Base-by-base conservation (phyloP, 768 basidiomycete species). In the Calocybe gangraenosa region DNA sequence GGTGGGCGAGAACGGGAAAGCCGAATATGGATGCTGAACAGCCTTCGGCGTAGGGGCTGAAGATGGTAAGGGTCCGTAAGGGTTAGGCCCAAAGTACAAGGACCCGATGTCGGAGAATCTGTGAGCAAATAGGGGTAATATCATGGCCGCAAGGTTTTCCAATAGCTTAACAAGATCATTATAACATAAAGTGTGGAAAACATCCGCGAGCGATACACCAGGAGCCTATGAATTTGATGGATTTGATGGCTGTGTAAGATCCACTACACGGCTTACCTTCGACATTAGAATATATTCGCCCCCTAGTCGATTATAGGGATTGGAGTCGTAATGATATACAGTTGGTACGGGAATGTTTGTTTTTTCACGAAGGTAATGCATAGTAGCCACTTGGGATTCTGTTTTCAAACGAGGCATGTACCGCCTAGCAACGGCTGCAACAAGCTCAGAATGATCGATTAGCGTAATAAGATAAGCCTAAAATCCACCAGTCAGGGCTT, bases 281-380 rank as follows among this genome's bases (percentile, higher is more conserved):
- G 85, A 85, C 89, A 92, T 89, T 49, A 92, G 60, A 51, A 92
- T 88, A 54, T 82, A 92, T 62, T 92, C 90, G 15, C 86, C 85
- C 0, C 88, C 90, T 21, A 92, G 71, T 10, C 85, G 79, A 59
- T 92, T 92, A 61, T 79, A 87, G 7, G 88, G 89, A 57, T 90
- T 90, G 0, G 88, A 75, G 55, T 92, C 87, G 61, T 86, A 84
- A 60, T 80, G 77, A 49, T 84, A 86, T 3, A 92, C 78, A 22
- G 66, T 72, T 0, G 90, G 88, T 14, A 92, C 84, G 1, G 89
- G 88, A 17, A 91, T 70, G 44, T 67, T 64, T 3, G 87, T 87
- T 52, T 78, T 73, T 53, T 82, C 71, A 40, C 85, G 81, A 20
- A 92, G 73, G 59, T 83, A 92, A n/a, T 76, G 74, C 68, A 92